phyloP scores from a whole-genome alignment of 1,284 basidiomycete genomes.

The Ceratobasidium sp. region DNA sequence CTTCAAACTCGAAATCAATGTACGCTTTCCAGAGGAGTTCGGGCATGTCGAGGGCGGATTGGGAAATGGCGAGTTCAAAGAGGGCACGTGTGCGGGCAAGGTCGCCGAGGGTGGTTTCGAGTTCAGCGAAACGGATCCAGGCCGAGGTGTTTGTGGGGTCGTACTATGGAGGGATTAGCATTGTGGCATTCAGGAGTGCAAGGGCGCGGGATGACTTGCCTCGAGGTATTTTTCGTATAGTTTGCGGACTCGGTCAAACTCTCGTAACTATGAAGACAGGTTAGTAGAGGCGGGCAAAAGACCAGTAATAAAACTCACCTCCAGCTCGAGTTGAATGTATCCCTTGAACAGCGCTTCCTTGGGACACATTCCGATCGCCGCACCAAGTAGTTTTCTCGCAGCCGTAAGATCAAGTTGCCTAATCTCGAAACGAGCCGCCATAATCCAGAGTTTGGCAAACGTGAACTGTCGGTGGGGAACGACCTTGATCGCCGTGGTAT shows the following conservation, averaged over 20 bases:
- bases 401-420: constrained; percentile 81
- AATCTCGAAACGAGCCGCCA: constrained; percentile 92
- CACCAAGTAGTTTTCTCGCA: constrained; percentile 89
- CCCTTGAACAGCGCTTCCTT: constrained; percentile 94
- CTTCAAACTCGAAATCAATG: constrained; percentile 94
- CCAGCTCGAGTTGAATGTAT: constrained; percentile 92
- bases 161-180: constrained; percentile 57
- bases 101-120: constrained; percentile 93
- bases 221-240: constrained; percentile 96
- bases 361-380: constrained; percentile 93
- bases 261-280: constrained; percentile 54
- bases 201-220: constrained; percentile 53
- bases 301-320: constrained; percentile 56
- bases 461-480: constrained; percentile 97
- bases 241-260: constrained; percentile 92
- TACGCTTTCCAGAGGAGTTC: constrained; percentile 98
- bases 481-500: constrained; percentile 86
- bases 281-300: constrained; percentile 11
- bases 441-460: constrained; percentile 93
- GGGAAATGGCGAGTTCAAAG: constrained; percentile 93
- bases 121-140: constrained; percentile 97
- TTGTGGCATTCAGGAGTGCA: not conserved
- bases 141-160: constrained; percentile 89
- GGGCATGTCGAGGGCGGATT: constrained; percentile 93
- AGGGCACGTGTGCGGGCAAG: constrained; percentile 91